Conservation (phyloP, 2,329 filamentous ascomycete genomes). For the Penicillium sp. region DNA sequence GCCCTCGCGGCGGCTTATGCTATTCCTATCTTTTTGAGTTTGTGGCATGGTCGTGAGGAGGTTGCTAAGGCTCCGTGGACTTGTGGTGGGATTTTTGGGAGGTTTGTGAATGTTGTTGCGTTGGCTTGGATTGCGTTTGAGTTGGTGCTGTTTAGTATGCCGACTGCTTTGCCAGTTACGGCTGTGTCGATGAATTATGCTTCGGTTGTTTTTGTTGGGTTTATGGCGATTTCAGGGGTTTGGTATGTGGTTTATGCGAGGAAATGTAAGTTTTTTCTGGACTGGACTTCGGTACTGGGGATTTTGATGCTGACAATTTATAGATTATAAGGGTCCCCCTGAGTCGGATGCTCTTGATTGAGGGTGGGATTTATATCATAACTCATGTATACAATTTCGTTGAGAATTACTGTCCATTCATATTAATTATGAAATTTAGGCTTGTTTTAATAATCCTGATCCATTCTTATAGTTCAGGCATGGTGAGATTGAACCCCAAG, state of each 20-base stretch:
- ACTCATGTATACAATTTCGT: not conserved
- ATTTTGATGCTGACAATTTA: not conserved
- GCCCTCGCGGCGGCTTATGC: conserved; percentile 57
- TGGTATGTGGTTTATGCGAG: conserved; percentile 55
- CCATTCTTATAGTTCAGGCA: not conserved
- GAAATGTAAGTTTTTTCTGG: conserved; percentile 44
- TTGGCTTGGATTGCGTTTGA: conserved; percentile 55
- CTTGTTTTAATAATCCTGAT: not conserved
- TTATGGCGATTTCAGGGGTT: conserved; percentile 51
- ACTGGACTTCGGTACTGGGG: not conserved
- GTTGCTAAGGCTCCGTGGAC: conserved; percentile 53
- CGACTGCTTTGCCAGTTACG: conserved; percentile 55
- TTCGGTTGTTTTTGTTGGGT: conserved; percentile 57
- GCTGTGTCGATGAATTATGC: conserved; percentile 58
- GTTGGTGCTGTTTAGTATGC: conserved; percentile 55
- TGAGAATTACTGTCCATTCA: not conserved
- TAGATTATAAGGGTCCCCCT: conserved; percentile 38
- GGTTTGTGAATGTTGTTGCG: conserved; percentile 48
- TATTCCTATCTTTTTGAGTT: conserved; percentile 56
- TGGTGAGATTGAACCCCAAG: not conserved
- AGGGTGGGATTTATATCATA: not conserved
- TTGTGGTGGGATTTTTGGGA: conserved; percentile 46
- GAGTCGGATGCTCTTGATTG: conserved; percentile 27
- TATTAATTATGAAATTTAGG: not conserved
- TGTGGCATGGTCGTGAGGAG: conserved; percentile 49